phyloP scores from a whole-genome alignment of 805 yeast species.

The Ogataea philodendri region DNA sequence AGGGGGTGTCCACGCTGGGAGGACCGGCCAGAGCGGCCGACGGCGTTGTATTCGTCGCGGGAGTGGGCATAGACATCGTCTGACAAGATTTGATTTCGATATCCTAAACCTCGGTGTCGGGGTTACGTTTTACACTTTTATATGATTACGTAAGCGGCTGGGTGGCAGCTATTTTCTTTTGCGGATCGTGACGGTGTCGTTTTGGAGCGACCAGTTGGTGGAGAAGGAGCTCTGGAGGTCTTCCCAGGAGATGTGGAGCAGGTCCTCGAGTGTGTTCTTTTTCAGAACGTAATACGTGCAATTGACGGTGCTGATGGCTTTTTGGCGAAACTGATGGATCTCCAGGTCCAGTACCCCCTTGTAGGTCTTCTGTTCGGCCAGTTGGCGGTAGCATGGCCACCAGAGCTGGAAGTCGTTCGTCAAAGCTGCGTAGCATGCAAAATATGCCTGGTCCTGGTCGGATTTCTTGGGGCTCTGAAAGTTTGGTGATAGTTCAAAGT shows the following conservation, averaged over 20 bases:
- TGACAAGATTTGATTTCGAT: background rate
- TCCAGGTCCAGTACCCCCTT: constrained; percentile 45
- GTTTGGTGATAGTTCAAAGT: constrained; percentile 8
- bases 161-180: constrained; percentile 2
- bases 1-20: constrained; percentile 10
- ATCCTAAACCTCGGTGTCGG: no score
- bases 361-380: constrained; percentile 7
- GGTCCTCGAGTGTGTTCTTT: constrained; percentile 27
- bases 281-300: constrained; percentile 41
- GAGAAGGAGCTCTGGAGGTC: constrained; percentile 26
- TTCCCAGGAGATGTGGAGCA: constrained; percentile 33
- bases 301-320: constrained; percentile 36
- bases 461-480: background rate
- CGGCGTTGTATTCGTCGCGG: constrained; percentile 20
- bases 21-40: constrained; percentile 8
- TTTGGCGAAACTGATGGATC: constrained; percentile 29
- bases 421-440: constrained; percentile 29
- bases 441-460: constrained; percentile 8
- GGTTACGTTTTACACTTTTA: background rate
- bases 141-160: constrained; percentile 8
- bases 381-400: constrained; percentile 29
- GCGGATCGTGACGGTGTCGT: constrained; percentile 28
- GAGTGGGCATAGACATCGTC: constrained; percentile 21
- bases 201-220: constrained; percentile 35
- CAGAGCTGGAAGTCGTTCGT: constrained; percentile 33